A percentile compares a stretch with the other conserved stretches of the same genome.
phyloP scores from a whole-genome alignment of 2,329 filamentous ascomycete genomes.

The Arthrobotrys entomopaga region DNA sequence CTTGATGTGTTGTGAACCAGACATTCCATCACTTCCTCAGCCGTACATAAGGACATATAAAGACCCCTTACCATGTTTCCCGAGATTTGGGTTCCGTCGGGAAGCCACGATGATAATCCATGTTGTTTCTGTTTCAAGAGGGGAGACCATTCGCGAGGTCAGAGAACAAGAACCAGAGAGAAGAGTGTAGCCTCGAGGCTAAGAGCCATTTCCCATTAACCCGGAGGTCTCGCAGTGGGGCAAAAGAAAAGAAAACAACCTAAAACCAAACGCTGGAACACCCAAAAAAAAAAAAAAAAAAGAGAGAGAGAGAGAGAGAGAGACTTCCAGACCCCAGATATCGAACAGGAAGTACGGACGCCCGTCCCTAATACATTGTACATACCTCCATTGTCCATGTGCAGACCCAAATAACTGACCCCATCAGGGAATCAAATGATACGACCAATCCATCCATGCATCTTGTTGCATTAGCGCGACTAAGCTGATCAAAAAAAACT shows the following conservation, averaged over 20 bases:
- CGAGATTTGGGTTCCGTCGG: conserved; percentile 52
- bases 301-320: neutral
- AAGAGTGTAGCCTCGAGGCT: too few relatives aligned
- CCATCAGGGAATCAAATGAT: conserved; percentile 14
- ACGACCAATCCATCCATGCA: neutral
- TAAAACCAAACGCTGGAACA: too few relatives aligned
- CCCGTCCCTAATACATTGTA: too few relatives aligned
- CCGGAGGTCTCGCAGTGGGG: conserved; percentile 29
- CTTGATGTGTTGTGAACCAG: conserved; percentile 10
- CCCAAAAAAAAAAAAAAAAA: conserved; percentile 20
- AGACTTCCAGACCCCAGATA: too few relatives aligned
- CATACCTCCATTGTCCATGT: too few relatives aligned
- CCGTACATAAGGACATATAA: too few relatives aligned
- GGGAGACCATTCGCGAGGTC: conserved; percentile 30
- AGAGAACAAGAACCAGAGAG: conserved; percentile 2
- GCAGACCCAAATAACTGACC: conserved; percentile 34
- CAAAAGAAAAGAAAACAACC: conserved; percentile 33
- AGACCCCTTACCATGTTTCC: conserved; percentile 47
- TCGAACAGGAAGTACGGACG: too few relatives aligned
- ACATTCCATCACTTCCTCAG: too few relatives aligned
- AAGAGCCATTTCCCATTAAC: too few relatives aligned
- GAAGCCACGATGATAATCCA: conserved; percentile 40
- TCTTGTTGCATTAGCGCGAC: neutral
- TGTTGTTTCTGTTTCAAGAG: conserved; percentile 35
- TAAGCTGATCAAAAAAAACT: too few relatives aligned